A percentile compares a stretch with the other conserved stretches of the same genome.
Conservation (phyloP, 352 stramenopile genomes). For the Phytophthora tubulina region DNA sequence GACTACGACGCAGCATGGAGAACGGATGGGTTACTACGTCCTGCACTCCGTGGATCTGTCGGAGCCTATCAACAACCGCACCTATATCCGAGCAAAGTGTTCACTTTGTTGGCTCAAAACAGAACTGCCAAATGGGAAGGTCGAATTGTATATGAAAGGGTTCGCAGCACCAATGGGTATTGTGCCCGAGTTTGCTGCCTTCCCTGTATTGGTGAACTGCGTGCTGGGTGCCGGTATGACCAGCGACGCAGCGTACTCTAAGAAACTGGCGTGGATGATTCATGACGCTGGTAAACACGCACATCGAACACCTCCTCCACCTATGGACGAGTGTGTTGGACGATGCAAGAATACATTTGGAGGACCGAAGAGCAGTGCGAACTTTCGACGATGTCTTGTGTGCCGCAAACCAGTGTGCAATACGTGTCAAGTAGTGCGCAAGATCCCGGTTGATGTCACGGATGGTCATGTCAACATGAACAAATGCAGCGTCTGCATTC, state of each 20-base stretch:
- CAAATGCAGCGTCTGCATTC: slow-evolving; percentile 45
- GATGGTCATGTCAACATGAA: slow-evolving; percentile 38
- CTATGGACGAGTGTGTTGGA: slow-evolving; percentile 37
- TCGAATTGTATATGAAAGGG: slow-evolving; percentile 56
- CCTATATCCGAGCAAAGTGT: slow-evolving; percentile 49
- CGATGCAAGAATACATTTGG: slow-evolving; percentile 43
- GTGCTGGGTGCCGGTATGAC: slow-evolving; percentile 53
- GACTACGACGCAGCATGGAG: slow-evolving; percentile 51
- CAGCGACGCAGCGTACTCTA: slow-evolving; percentile 45
- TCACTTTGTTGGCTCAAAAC: slow-evolving; percentile 56
- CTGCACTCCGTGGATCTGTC: slow-evolving; percentile 64
- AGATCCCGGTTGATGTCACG: slow-evolving; percentile 39
- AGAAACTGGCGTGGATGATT: slow-evolving; percentile 65
- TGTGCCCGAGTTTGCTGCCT: slow-evolving; percentile 36
- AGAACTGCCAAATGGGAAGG: slow-evolving; percentile 40
- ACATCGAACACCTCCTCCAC: slow-evolving; percentile 13
- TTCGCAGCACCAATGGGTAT: slow-evolving; percentile 49
- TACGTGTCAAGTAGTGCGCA: slow-evolving; percentile 45
- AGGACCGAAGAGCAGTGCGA: slow-evolving; percentile 20
- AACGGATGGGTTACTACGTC: slow-evolving; percentile 59
- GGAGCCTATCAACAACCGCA: slow-evolving; percentile 37
- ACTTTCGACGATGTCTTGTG: slow-evolving; percentile 45
- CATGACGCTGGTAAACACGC: slow-evolving; percentile 27
- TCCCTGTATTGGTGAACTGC: slow-evolving; percentile 44
- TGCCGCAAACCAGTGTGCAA: slow-evolving; percentile 43